Conservation (phyloP, 2,329 filamentous ascomycete genomes). For the Epichloe scottii region DNA sequence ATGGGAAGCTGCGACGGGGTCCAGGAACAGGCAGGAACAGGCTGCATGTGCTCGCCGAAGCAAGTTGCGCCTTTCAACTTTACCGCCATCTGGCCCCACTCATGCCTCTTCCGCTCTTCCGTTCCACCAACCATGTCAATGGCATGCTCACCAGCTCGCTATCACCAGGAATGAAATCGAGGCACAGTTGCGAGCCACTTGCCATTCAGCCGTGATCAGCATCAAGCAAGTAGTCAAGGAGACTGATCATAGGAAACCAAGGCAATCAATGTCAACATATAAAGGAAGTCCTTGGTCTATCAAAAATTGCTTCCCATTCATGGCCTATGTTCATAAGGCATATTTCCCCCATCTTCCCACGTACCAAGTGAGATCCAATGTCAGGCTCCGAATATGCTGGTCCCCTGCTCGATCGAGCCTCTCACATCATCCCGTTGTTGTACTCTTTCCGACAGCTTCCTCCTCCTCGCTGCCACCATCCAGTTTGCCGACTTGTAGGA, state of each 20-base stretch:
- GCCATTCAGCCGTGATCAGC: background rate
- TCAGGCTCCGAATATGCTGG: background rate
- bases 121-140: background rate
- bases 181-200: too few relatives aligned
- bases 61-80: background rate
- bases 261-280: background rate
- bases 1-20: conserved; percentile 5
- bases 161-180: too few relatives aligned
- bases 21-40: conserved; percentile 7
- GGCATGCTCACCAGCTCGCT: background rate
- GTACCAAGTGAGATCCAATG: background rate
- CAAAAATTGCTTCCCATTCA: background rate
- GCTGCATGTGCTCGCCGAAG: background rate
- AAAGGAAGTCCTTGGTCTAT: background rate
- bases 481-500: background rate
- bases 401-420: background rate
- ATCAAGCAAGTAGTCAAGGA: background rate
- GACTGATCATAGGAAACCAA: background rate
- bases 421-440: background rate
- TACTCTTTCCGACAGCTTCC: background rate
- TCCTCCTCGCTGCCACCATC: background rate
- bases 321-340: conserved; percentile 2
- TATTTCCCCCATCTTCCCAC: background rate
- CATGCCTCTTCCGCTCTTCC: background rate
- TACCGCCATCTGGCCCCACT: too few relatives aligned